Percentiles rank a stretch among this genome's conserved stretches.
These are phyloP conservation scores for Starmerella floris DNA, from an alignment of 805 yeast species.

Conservation along the genomic window DNA sequence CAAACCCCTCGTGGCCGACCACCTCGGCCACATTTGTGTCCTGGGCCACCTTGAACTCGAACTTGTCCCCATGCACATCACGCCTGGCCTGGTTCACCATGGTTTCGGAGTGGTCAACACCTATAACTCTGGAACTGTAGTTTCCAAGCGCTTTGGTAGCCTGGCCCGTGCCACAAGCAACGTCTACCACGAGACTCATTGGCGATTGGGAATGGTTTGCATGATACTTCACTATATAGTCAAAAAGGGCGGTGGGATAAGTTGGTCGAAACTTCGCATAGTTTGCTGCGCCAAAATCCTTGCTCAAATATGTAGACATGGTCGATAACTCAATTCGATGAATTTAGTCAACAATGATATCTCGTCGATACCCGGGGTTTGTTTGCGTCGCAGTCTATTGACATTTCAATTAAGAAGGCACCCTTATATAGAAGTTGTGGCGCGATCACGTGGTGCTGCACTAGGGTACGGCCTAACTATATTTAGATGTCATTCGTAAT, in stretches of 20 bases:
- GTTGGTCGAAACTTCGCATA: slow-evolving; percentile 54
- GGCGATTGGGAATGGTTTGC: slow-evolving; percentile 5
- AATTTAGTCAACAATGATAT: too few relatives aligned
- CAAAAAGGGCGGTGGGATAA: slow-evolving; percentile 44
- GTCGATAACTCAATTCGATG: too few relatives aligned
- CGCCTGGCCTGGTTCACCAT: slow-evolving; percentile 41
- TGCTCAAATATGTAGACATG: slow-evolving; percentile 20
- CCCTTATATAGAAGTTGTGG: too few relatives aligned
- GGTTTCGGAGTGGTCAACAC: slow-evolving; percentile 45
- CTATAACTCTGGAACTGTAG: slow-evolving; percentile 39
- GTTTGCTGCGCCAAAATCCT: slow-evolving; percentile 37
- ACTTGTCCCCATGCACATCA: slow-evolving; percentile 12
- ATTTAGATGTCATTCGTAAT: too few relatives aligned
- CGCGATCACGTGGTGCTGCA: too few relatives aligned
- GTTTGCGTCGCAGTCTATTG: too few relatives aligned
- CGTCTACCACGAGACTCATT: slow-evolving; percentile 39
- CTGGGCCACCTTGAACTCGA: slow-evolving; percentile 13
- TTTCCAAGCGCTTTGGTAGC: slow-evolving; percentile 43
- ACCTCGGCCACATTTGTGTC: slow-evolving; percentile 19
- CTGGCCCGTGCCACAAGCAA: slow-evolving; percentile 74
- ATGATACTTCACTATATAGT: slow-evolving; percentile 30
- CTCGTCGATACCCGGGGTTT: too few relatives aligned
- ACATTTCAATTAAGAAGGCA: too few relatives aligned
- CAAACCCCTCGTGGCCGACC: slow-evolving; percentile 25
- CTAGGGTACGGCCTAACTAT: too few relatives aligned